These are phyloP conservation scores for Clarireedia homoeocarpa DNA, from an alignment of 2,329 filamentous ascomycete genomes.

Conservation along the genomic window DNA sequence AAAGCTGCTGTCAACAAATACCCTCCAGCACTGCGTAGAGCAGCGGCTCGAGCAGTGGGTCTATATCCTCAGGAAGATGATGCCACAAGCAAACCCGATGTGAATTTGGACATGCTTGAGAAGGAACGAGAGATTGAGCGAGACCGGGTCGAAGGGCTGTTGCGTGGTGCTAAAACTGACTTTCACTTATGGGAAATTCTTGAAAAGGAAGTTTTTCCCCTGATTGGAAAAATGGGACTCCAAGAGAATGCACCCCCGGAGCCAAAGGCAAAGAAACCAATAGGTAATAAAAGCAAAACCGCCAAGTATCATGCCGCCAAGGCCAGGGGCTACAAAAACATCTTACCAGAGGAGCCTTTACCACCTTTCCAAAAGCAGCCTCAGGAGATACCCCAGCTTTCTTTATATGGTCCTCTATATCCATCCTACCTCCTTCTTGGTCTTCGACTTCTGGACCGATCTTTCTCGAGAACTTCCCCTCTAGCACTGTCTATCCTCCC, in stretches of 20 bases:
- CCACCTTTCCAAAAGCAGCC: too few species aligned
- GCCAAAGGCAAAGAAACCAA: neutral
- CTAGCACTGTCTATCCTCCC: conserved; percentile 56
- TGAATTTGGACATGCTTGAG: conserved; percentile 13
- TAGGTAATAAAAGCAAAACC: neutral
- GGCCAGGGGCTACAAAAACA: neutral
- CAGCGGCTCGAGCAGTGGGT: conserved; percentile 27
- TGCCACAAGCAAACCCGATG: conserved; percentile 2
- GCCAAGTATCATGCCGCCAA: too few species aligned
- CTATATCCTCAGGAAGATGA: conserved; percentile 11
- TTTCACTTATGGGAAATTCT: conserved; percentile 59
- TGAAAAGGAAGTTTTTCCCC: conserved; percentile 57
- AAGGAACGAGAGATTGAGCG: conserved; percentile 37
- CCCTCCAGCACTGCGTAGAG: conserved; percentile 24
- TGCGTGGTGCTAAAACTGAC: conserved; percentile 52
- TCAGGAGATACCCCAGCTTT: neutral
- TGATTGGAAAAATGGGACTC: conserved; percentile 50
- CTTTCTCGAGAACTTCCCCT: conserved; percentile 50
- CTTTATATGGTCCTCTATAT: conserved; percentile 55
- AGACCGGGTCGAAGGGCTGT: conserved; percentile 42
- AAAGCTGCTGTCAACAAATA: conserved; percentile 21
- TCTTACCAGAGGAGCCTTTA: neutral
- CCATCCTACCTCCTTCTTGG: conserved; percentile 51
- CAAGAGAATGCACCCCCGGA: conserved; percentile 22
- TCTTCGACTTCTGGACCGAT: conserved; percentile 46